Base-by-base conservation (phyloP, 441 rosid species). In the Dalechampia spathulata region DNA sequence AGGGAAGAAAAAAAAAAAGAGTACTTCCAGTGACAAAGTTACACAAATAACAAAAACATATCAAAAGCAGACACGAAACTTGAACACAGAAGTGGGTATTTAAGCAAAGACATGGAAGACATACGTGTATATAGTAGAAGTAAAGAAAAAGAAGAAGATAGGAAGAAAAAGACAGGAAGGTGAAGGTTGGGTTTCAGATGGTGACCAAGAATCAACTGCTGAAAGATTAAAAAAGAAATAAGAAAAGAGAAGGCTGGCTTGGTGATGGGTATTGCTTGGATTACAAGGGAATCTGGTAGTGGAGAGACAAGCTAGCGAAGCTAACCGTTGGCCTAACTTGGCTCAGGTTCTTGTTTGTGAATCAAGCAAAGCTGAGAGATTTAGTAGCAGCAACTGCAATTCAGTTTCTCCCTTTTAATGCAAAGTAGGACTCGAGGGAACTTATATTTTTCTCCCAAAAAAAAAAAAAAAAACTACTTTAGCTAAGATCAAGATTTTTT, bases 201-300 rank as follows among this genome's bases (percentile, higher is more conserved):
- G 92, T 80, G 96, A 91, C 98, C 96, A 75, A 80, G 75, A 82
- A 87, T 90, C 88, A 68, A 71, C 85, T 71, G 69, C 17, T 30
- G 34, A 39, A 34, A 34, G 10, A 3, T 34, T 34, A 34, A 34
- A 8, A 34, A 34, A 34, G 10, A 34, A 66, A 59, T 36, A 72
- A 63, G 58, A 45, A 44, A 66, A 54, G 41, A 27, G 25, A 15
- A 11, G 39, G 14, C 12, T 36, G 1, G 37, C 39, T 36, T 36
- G 43, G 57, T 68, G 20, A n/a, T n/a, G n/a, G n/a, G n/a, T n/a
- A n/a, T 82, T 77, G 73, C 89, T 87, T 85, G 49, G 77, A 68
- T 74, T 57, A 49, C 58, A 86, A 84, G 95, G 63, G 78, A 83
- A 70, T 22, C 44, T 51, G 46, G 49, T 30, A 73, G 70, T 65